Evolutionary conservation across 805 yeast genomes (phyloP), one percentile per base, ranked within the genome.

Genomic region (Tetrapisispora taiwanensis): DNA sequence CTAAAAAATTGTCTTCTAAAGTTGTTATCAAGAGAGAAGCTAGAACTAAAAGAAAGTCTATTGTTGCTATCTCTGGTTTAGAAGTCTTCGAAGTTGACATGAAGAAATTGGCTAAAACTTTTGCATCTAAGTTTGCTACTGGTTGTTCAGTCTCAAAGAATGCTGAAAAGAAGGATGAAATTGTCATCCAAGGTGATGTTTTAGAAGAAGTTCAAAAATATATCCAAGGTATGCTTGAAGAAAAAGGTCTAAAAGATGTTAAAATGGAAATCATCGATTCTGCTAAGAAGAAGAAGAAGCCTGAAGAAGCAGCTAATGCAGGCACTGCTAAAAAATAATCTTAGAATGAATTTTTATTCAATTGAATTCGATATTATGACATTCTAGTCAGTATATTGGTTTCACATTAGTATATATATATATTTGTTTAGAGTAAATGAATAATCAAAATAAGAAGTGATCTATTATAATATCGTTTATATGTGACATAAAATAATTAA

Each of bases 91-190:
- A 81, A 48, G 75, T 87, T 48, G 96, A 89, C 60, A 75, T 85
- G 77, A 89, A 89, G 70, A 89, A 88, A 60, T 71, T 87, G 52
- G 84, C 95, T 37, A 90, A 90, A 72, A 80, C 88, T 0, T 89
- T 90, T 65, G 92, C 97, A 0, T 81, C 92, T 30, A 87, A 84
- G 63, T 89, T 90, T 60, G 97, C 97, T 13, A 89, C 97, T 8
- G 97, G 97, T 42, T 90, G 96, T 26, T 79, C 92, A 19, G 95
- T 89, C 13, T 80, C 88, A 4, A 89, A 89, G 66, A 84, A 79
- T 51, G 88, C 79, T 3, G 97, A 89, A 52, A 89, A 89, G 67
- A 85, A 84, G 62, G 96, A 90, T 49, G 97, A 89, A 59, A 78
- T 89, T 45, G 76, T 86, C 46, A 82, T 89, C 47, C 97, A 89